These are phyloP conservation scores for Suhomyces pyralidae DNA, from an alignment of 805 yeast species.

Conservation along the genomic window DNA sequence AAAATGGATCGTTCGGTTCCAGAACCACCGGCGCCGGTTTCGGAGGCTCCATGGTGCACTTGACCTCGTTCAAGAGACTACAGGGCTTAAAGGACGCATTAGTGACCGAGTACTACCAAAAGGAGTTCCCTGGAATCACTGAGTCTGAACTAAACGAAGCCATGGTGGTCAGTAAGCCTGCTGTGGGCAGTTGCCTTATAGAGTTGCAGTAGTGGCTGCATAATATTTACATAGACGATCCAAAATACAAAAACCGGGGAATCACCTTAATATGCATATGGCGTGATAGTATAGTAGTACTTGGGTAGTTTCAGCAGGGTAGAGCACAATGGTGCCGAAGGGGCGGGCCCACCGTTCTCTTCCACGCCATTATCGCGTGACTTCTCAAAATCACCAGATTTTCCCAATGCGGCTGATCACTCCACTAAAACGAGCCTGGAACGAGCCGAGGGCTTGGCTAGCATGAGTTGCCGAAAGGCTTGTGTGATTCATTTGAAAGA, in stretches of 20 bases:
- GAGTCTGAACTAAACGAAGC: constrained; percentile 47
- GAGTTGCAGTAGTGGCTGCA: constrained; percentile 1
- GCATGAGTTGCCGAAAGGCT: neutral
- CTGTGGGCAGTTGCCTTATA: constrained; percentile 45
- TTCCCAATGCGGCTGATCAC: neutral
- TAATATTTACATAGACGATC: neutral
- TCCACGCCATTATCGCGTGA: neutral
- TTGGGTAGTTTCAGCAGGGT: neutral
- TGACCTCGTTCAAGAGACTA: constrained; percentile 46
- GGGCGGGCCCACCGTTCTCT: neutral
- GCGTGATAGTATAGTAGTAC: neutral
- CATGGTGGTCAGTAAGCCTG: constrained; percentile 54
- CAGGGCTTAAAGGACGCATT: constrained; percentile 41
- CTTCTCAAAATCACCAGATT: neutral
- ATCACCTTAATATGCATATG: neutral
- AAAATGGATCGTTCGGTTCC: constrained; percentile 60
- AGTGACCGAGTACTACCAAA: constrained; percentile 48
- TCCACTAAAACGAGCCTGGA: neutral
- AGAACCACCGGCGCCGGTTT: constrained; percentile 80
- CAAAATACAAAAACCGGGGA: neutral
- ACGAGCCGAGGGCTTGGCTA: neutral
- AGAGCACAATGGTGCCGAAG: neutral
- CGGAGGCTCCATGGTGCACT: constrained; percentile 72
- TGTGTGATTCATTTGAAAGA: neutral
- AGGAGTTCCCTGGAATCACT: constrained; percentile 47